Evolutionary conservation across 352 stramenopile genomes (phyloP), one percentile per base, ranked within the genome.

Genomic region (Phytophthora fragariae): DNA sequence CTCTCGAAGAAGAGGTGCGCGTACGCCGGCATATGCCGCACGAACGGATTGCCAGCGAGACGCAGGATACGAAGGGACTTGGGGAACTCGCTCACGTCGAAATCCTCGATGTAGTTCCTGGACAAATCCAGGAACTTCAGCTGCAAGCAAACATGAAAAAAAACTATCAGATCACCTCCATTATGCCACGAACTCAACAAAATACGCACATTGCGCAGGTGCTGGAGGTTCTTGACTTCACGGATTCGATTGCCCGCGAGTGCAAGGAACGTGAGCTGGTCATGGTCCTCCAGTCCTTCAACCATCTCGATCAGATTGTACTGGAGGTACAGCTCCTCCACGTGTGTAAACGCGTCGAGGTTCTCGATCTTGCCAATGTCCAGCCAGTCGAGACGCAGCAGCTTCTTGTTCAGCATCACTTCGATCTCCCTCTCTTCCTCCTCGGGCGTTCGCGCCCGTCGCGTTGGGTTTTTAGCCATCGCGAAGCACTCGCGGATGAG

Each of bases 51-150:
- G 4, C 80, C 84, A 10, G 76, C 69, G 2, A 93, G 65, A 9
- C 83, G 73, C 0, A 93, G 60, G 31, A 92, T 76, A 15, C 82
- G 68, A n/a, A 93, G 74, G 15, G 86, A 88, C 24, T 69, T 46
- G 3, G 84, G 86, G 19, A 93, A 86, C 60, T 93, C 84, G 11
- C 56, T 58, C 17, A 91, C 72, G 35, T 92, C 75, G 60, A 95
- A 79, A n/a, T 89, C 74, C 15, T 90, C 77, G 21, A 93, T 92
- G 44, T 75, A 75, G 49, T 95, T 95, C 81, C 91, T 88, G 1
- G 86, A 92, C 21, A 95, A 53, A 62, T 95, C 88, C 12, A 95
- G 62, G 54, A 93, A 91, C 59, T 91, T 90, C 55, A 95, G 80
- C 85, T 94, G 44, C 39, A 47, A 9, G 39, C 39, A n/a, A 46